Conservation (phyloP, 2,329 filamentous ascomycete species). For the Colletotrichum coccodes region DNA sequence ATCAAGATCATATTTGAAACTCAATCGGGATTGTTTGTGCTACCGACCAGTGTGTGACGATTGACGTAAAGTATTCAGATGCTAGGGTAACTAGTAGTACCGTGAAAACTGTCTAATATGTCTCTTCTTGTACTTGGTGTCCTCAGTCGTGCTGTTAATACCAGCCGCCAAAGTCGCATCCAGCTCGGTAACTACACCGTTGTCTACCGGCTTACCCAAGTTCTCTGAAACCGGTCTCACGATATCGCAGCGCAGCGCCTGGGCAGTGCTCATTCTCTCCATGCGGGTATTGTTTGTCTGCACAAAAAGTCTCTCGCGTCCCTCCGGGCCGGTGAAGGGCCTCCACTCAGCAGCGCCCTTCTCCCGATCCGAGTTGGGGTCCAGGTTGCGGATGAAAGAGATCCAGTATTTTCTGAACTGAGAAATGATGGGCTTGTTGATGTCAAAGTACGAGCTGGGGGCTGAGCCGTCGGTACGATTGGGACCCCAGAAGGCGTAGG, state of each 20-base stretch:
- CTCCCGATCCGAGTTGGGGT: conserved; percentile 69
- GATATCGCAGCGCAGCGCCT: conserved; percentile 27
- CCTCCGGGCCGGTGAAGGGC: conserved; percentile 46
- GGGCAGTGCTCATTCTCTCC: conserved; percentile 48
- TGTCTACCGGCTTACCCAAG: conserved; percentile 26
- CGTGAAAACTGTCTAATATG: conserved; percentile 5
- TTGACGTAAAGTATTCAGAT: no score
- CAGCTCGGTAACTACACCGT: conserved; percentile 27
- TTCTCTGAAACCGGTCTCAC: conserved; percentile 25
- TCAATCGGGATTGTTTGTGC: no score
- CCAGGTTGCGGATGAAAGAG: conserved; percentile 73
- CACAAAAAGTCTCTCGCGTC: conserved; percentile 51
- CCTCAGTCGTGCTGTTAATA: conserved; percentile 24
- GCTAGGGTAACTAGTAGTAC: not conserved
- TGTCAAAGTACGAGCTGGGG: conserved; percentile 64
- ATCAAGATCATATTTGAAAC: no score
- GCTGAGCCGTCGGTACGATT: conserved; percentile 58
- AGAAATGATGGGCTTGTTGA: conserved; percentile 67
- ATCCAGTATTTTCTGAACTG: conserved; percentile 79
- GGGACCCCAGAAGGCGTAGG: conserved; percentile 75
- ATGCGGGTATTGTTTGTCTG: conserved; percentile 51
- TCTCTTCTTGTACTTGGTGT: conserved; percentile 15
- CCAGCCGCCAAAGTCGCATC: conserved; percentile 26
- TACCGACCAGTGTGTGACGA: no score
- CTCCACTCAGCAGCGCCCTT: conserved; percentile 62